Conservation (phyloP, 1,139 yeast genomes). For the Yamadazyma buinensis region DNA sequence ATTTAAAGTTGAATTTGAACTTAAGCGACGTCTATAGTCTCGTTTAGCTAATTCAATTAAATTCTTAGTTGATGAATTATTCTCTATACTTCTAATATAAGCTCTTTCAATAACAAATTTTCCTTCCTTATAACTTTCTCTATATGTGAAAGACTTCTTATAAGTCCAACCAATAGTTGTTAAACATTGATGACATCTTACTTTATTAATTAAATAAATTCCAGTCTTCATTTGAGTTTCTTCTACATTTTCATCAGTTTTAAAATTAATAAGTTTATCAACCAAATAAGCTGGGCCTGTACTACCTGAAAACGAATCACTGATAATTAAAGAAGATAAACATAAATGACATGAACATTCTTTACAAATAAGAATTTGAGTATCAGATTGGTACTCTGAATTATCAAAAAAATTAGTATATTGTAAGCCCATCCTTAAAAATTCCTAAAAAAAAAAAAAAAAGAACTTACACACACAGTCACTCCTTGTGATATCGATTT, state of each 20-base stretch:
- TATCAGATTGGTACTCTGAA: constrained; percentile 31
- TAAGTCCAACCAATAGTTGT: constrained; percentile 75
- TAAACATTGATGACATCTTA: constrained; percentile 65
- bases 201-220: constrained; percentile 56
- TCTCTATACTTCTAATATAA: constrained; percentile 22
- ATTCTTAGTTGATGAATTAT: constrained; percentile 23
- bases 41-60: constrained; percentile 28
- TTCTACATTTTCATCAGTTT: constrained; percentile 26
- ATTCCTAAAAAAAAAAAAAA: too few species aligned
- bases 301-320: constrained; percentile 49
- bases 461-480: too few species aligned
- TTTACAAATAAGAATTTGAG: constrained; percentile 46
- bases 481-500: neutral
- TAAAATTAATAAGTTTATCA: constrained; percentile 43
- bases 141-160: constrained; percentile 49
- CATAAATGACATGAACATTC: constrained; percentile 55
- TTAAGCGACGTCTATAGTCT: constrained; percentile 24
- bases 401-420: constrained; percentile 37
- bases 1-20: constrained; percentile 15
- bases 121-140: constrained; percentile 73
- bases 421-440: constrained; percentile 37
- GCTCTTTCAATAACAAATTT: constrained; percentile 66
- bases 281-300: constrained; percentile 54
- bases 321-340: constrained; percentile 40
- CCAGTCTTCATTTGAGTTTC: constrained; percentile 68